Evolutionary conservation across 352 stramenopile genomes (phyloP), one percentile per base, ranked within the genome.

Genomic region (Globisporangium mamillatum): DNA sequence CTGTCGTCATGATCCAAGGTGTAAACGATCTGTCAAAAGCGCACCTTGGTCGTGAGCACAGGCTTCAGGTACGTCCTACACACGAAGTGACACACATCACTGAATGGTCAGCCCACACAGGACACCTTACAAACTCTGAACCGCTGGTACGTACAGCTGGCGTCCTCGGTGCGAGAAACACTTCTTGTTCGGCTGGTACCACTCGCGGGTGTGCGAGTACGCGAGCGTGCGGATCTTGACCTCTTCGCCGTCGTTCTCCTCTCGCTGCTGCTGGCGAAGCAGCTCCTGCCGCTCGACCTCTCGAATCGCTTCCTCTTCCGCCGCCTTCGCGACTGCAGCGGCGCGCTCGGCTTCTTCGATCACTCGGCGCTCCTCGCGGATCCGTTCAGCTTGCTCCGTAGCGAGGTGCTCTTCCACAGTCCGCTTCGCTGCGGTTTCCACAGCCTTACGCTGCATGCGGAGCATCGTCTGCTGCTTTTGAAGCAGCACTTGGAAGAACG

Each of bases 121-220:
- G 20, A 61, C 24, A 32, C 4, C 9, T 32, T 3, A 65, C n/a
- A 64, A 14, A 44, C n/a, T 25, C 18, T 4, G 36, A 44, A 8
- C 36, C 36, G 36, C 36, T 44, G 36, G 10, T 18, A 80, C 72
- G 75, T 53, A 89, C 81, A 89, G 61, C 56, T 87, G 73, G 0
- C 79, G 78, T 10, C 81, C 79, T 14, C 81, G 81, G 67, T 89
- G 79, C 48, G 75, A 78, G 54, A 87, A 89, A 27, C 78, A 89
- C 53, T 84, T 84, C 38, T 87, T 89, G 63, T 89, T 78, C 18
- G 79, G 81, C 59, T 89, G 81, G 63, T 78, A 79, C 81, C 81
- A 89, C 66, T 87, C 81, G 10, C 81, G 75, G 9, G 71, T 78
- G 64, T 89, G 81, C 0, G 81, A 77, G 64, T 89, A 89, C 41